Evolutionary conservation across 495 filamentous ascomycete genomes (phyloP), one percentile per base, ranked within the genome.

Genomic region (Penicillium malachiteum): DNA sequence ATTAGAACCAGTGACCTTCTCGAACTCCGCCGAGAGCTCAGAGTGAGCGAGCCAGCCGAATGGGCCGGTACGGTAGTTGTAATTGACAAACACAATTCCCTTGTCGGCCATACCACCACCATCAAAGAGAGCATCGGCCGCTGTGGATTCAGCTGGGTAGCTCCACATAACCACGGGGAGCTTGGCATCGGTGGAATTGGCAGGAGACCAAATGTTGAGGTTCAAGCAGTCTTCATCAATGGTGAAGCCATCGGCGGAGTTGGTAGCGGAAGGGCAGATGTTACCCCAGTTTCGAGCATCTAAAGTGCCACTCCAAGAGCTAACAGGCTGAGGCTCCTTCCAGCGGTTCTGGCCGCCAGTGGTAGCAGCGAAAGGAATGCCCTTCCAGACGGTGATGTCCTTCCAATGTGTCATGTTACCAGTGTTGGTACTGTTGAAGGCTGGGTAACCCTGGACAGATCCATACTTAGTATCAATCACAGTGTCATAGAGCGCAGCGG

Each of bases 61-160:
- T 0, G 84, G 70, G 5, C 85, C 86, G 13, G 88, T 84, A 12
- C 88, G 81, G 56, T 87, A 87, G 62, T 89, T 90, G 74, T 88
- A 84, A 57, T 81, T 84, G 12, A 91, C 80, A 39, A 88, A 68
- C 13, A 90, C 73, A 49, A 90, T 78, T 52, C 64, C 64, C 49
- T 71, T 70, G 40, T 60, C 16, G 5, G 67, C 65, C 54, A 70
- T 57, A 26, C 67, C 67, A 38, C 65, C 67, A 35, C 67, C 67
- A 16, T 68, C 21, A 26, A 26, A 26, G 21, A 26, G 21, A 65
- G 49, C 53, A 66, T 58, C 60, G 58, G 18, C 49, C 16, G 17
- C 57, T 37, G 18, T 62, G 3, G 65, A 69, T 35, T 68, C 68
- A 45, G 60, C 67, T 45, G 57, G 59, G 42, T 66, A 56, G 55